Evolutionary conservation across 1,284 basidiomycete genomes (phyloP).

Genomic region (Porogramme epimiltina): DNA sequence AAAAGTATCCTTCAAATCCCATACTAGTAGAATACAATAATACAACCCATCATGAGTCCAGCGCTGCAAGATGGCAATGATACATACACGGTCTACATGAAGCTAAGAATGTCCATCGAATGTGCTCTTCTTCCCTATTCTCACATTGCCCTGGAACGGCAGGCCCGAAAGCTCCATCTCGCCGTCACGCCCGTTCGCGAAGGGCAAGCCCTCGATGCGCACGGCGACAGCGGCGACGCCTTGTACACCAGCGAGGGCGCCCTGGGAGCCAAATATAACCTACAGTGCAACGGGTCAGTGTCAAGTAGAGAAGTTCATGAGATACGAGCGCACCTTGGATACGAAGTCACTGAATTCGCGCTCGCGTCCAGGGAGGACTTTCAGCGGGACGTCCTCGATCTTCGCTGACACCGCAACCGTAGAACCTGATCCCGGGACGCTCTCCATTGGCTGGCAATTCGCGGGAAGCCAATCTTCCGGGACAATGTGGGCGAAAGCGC

Average conservation of each 20-base stretch:
- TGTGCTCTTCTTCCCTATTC: constrained; percentile 56
- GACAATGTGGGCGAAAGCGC: constrained; percentile 72
- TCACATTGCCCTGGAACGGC: constrained; percentile 67
- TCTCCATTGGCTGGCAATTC: constrained; percentile 43
- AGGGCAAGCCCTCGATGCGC: constrained; percentile 61
- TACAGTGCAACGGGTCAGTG: constrained; percentile 27
- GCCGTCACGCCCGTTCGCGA: constrained; percentile 35
- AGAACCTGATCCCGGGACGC: constrained; percentile 50
- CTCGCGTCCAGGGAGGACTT: constrained; percentile 74
- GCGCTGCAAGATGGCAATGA: background rate
- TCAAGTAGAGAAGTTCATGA: background rate
- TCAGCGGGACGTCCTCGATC: constrained; percentile 69
- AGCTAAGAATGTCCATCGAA: background rate
- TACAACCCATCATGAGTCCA: background rate
- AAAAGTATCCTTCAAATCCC: no score
- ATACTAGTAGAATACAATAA: background rate
- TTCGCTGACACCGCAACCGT: constrained; percentile 60
- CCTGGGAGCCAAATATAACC: constrained; percentile 67
- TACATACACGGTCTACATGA: background rate
- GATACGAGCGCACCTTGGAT: constrained; percentile 51
- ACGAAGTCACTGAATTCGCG: constrained; percentile 74
- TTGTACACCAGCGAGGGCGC: constrained; percentile 69
- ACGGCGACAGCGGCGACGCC: constrained; percentile 66
- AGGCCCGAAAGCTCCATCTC: constrained; percentile 63
- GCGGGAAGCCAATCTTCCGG: constrained; percentile 70